These are phyloP conservation scores for Metschnikowia drakensbergensis DNA, from an alignment of 805 yeast species.

Conservation along the genomic window DNA sequence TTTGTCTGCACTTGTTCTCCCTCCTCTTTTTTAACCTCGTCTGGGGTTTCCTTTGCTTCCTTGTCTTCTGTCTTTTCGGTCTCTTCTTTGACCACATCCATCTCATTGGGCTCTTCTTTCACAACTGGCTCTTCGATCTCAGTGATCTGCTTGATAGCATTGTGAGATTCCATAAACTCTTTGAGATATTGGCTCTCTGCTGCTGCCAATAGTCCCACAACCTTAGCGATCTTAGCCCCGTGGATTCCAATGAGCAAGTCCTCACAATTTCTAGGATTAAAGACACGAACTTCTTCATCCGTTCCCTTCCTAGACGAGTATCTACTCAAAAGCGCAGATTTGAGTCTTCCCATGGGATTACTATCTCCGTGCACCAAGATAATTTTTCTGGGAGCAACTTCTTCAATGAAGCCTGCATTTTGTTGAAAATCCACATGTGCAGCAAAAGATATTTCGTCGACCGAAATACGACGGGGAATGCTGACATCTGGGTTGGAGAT, in stretches of 20 bases:
- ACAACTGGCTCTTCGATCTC: conserved; percentile 6
- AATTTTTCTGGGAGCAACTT: conserved; percentile 78
- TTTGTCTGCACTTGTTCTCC: conserved; percentile 8
- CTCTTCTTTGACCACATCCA: conserved; percentile 25
- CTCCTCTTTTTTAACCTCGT: neutral
- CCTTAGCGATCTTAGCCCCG: conserved; percentile 80
- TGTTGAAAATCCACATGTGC: conserved; percentile 98
- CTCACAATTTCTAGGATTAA: conserved; percentile 89
- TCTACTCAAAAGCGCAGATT: conserved; percentile 86
- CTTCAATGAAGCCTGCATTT: conserved; percentile 84
- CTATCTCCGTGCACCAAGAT: conserved; percentile 96
- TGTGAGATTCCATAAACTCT: conserved; percentile 56
- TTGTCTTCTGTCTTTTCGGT: conserved; percentile 3
- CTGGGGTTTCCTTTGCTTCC: neutral
- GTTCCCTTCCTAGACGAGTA: conserved; percentile 79
- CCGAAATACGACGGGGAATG: conserved; percentile 80
- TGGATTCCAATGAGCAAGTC: conserved; percentile 71
- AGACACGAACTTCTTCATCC: conserved; percentile 84
- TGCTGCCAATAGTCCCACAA: conserved; percentile 52
- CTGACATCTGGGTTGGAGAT: conserved; percentile 72
- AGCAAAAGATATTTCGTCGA: conserved; percentile 97
- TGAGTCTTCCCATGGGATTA: conserved; percentile 96
- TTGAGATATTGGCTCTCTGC: conserved; percentile 33
- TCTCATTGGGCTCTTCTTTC: conserved; percentile 19
- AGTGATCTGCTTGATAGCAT: conserved; percentile 33